A percentile compares a stretch with the other conserved stretches of the same genome.
These are phyloP conservation scores for Avena eriantha DNA, from an alignment of 176 grass and related monocot genomes.

Conservation along the genomic window DNA sequence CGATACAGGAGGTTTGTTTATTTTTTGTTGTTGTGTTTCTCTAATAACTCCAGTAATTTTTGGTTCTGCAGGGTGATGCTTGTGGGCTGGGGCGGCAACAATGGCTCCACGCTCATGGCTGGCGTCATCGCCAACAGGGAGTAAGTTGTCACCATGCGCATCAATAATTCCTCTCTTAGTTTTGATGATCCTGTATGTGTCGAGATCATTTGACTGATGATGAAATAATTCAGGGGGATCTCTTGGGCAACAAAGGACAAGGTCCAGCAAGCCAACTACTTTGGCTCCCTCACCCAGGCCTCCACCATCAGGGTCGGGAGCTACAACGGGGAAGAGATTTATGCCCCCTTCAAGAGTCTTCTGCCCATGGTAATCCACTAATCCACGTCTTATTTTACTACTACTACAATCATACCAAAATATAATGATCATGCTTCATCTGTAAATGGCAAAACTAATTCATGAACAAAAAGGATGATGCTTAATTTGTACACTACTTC, in stretches of 20 bases:
- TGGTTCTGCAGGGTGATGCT: constrained; percentile 78
- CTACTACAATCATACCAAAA: not conserved
- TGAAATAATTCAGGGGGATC: constrained; percentile 67
- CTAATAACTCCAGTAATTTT: not conserved
- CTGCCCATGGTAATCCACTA: constrained; percentile 79
- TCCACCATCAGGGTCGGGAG: constrained; percentile 88
- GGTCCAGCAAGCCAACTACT: constrained; percentile 98
- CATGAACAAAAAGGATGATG: not conserved
- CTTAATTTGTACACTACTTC: not conserved
- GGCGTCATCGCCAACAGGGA: constrained; percentile 95
- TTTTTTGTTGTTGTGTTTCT: too few relatives aligned
- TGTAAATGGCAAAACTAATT: not conserved
- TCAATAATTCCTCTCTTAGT: not conserved
- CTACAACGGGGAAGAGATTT: constrained; percentile 95
- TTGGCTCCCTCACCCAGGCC: constrained; percentile 89
- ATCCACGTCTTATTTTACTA: not conserved
- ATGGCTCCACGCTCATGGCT: constrained; percentile 88
- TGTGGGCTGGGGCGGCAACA: constrained; percentile 96
- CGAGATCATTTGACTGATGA: not conserved
- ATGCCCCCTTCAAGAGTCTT: constrained; percentile 93
- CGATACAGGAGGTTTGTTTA: too few relatives aligned
- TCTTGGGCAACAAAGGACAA: constrained; percentile 98
- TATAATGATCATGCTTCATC: not conserved
- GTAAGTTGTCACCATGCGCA: constrained; percentile 42
- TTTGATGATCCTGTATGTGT: not conserved